These are phyloP conservation scores for Collybia sp. DNA, from an alignment of 768 basidiomycete genomes.

Conservation along the genomic window DNA sequence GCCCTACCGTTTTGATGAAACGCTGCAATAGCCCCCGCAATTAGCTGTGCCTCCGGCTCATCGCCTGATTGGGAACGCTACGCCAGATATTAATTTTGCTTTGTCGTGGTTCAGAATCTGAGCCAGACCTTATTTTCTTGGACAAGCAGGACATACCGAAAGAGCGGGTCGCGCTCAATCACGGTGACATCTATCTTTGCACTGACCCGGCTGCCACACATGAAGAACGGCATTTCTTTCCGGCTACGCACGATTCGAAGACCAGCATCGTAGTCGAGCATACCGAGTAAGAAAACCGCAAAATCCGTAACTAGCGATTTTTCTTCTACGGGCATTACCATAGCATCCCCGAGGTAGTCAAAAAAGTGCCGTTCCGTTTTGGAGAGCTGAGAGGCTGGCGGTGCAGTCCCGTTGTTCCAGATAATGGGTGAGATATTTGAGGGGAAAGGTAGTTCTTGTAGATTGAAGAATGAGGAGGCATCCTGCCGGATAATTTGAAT, in stretches of 20 bases:
- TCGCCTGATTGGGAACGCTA: neutral
- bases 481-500: conserved; percentile 10
- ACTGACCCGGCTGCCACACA: neutral
- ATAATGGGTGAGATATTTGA: too few species aligned
- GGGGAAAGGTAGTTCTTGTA: too few species aligned
- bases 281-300: neutral
- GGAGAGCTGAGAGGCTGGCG: too few species aligned
- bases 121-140: too few species aligned
- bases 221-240: neutral
- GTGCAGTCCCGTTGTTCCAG: too few species aligned
- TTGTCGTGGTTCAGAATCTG: too few species aligned
- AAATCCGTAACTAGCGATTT: neutral
- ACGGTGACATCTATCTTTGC: neutral
- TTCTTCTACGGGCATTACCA: neutral
- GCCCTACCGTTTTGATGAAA: conserved; percentile 20
- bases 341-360: too few species aligned
- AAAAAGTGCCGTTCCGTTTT: too few species aligned
- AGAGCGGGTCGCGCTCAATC: too few species aligned
- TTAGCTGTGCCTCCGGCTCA: conserved; percentile 24
- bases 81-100: too few species aligned
- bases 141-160: too few species aligned
- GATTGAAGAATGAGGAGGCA: conserved; percentile 10
- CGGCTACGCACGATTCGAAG: neutral
- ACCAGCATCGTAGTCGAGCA: neutral
- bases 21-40: conserved; percentile 27